Conservation (phyloP, 2,329 filamentous ascomycete species). For the Penicillium frequentans region DNA sequence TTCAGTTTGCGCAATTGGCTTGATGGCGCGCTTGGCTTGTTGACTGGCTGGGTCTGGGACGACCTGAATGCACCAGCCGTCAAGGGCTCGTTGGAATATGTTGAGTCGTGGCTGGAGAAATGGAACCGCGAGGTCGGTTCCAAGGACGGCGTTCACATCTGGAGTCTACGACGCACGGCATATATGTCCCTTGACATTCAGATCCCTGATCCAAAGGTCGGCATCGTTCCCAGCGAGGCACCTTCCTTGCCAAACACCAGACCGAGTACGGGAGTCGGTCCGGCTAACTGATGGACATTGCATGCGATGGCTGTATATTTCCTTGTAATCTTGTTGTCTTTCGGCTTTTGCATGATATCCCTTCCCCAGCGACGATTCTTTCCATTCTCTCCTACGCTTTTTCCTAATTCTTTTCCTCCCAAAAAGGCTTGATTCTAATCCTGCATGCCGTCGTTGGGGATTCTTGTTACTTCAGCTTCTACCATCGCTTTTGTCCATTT, state of each 20-base stretch:
- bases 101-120: constrained; percentile 80
- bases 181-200: constrained; percentile 69
- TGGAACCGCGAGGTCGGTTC: constrained; percentile 74
- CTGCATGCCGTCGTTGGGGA: constrained; percentile 10
- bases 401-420: constrained; percentile 5
- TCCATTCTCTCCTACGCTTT: constrained; percentile 6
- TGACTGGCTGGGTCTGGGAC: constrained; percentile 95
- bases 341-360: constrained; percentile 28
- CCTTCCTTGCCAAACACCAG: constrained; percentile 36
- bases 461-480: constrained; percentile 6
- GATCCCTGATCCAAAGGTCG: constrained; percentile 52
- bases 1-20: constrained; percentile 74
- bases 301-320: constrained; percentile 14
- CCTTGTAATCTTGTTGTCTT: constrained; percentile 20
- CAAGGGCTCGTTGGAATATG: constrained; percentile 66
- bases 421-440: constrained; percentile 10
- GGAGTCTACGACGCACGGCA: constrained; percentile 76
- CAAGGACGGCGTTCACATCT: constrained; percentile 67
- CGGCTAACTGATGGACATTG: constrained; percentile 12
- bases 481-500: background rate
- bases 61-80: constrained; percentile 76
- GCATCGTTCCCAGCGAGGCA: constrained; percentile 42
- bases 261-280: constrained; percentile 33
- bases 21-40: constrained; percentile 73
- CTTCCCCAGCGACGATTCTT: constrained; percentile 14